Evolutionary conservation across 768 basidiomycete species (phyloP), one percentile per base, ranked within the genome.

Genomic region (Dentipellis sp.): DNA sequence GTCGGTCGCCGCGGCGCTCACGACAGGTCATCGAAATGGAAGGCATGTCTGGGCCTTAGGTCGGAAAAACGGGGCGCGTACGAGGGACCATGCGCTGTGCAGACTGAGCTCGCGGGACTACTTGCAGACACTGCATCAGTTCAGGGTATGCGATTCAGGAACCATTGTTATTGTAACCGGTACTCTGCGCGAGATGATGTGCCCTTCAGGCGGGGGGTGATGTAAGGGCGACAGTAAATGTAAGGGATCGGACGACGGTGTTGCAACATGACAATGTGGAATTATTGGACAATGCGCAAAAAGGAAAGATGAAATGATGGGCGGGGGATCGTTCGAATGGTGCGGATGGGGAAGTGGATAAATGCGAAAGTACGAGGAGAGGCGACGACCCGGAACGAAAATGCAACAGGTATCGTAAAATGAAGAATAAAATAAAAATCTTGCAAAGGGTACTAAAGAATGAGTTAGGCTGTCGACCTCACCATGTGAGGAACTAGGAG

Each of bases 351-450:
- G 54, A 40, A 29, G 29, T 29, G 36, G 52, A 53, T 19, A 60
- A 54, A 38, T 10, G 56, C 14, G 12, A 60, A 50, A 53, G 54
- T 54, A 59, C 64, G 56, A 61, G 67, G 64, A 64, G 68, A 60
- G 63, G 66, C 73, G 66, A 71, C 69, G 70, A 65, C 63, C 66
- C 63, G 59, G 61, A 65, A 67, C 60, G 61, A 64, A 57, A 62
- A 66, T 62, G 63, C 61, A 69, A 75, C 72, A 72, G 74, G 74
- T 78, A 75, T 72, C 77, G 83, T 88, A 85, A 86, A 77, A 74
- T 84, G 84, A 86, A 81, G 78, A 88, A 88, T 88, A 88, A 89
- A 76, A 80, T 83, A 84, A 80, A 82, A 76, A 81, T 72, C 75
- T 80, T 78, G 75, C 77, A 77, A 71, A 72, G 65, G 69, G 68